Evolutionary conservation across 2,329 filamentous ascomycete genomes (phyloP), one percentile per base, ranked within the genome.

Genomic region (Phialophora verrucosa): DNA sequence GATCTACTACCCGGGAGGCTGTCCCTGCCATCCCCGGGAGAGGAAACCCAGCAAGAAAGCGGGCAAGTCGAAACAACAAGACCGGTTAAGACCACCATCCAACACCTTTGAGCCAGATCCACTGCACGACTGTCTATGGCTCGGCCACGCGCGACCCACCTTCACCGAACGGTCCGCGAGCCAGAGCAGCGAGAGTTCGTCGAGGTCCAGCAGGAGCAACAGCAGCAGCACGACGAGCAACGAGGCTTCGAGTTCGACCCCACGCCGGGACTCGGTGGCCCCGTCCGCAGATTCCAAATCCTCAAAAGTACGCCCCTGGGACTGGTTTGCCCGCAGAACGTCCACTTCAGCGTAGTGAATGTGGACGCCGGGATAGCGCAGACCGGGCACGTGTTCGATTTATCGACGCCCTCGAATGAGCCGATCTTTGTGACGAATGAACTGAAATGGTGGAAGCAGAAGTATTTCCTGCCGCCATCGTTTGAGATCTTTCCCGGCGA

Each of bases 321-420:
- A 63, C 61, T 71, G 55, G 62, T 69, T 69, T 64, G 57, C 63
- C 67, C 69, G 62, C 69, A 69, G 69, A 69, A 68, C 65, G 50
- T 71, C 63, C 25, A 49, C 56, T 60, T 69, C 42, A 59, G 65
- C 51, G 50, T 68, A 31, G 49, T 61, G 25, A 60, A 69, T 20
- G 54, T 68, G 35, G 63, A 66, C 50, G 54, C 44, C 14, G 60
- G 55, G 49, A 50, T 58, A 0, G 56, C 55, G 23, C 56, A 49
- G 6, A 63, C 55, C 17, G 60, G 55, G 25, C 50, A 50, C 44
- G 31, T 35, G 10, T 31, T 29, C 27, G 31, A 59, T 17, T 11
- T 60, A 14, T 63, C 54, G n/a, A 42, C 44, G 2, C 32, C 58
- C 12, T 32, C 54, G 8, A 20, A 42, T n/a, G 29, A 38, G 14